Base-by-base conservation (phyloP, 176 grass and related monocot species). In the Ananas comosus region DNA sequence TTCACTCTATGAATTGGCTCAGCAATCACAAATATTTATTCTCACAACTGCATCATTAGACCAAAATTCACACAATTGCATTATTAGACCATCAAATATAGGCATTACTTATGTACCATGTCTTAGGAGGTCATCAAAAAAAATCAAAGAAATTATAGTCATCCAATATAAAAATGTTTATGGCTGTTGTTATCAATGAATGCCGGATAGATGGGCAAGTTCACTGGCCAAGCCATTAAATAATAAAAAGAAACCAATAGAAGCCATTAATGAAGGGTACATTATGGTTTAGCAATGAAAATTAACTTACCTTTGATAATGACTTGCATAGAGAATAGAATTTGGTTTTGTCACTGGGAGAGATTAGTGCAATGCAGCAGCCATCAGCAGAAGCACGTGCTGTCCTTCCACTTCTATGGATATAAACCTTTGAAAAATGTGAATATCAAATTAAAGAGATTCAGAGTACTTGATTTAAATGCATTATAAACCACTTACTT, bases 321-420 rank as follows among this genome's bases (percentile, higher is more conserved):
- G 88, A 96, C 63, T 83, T 96, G 78, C 88, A 96, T 71, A 91
- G 80, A 64, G 92, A 72, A 67, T 79, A 84, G 84, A 96, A 96
- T 68, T 91, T 91, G 18, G 88, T 72, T 74, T 96, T 96, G 76
- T 91, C 91, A 33, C 61, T 78, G 65, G 91, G 63, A 79, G 88
- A 86, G 51, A 96, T 88, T 53, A 96, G 73, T 48, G 88, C 85
- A 66, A 96, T 96, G 64, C 87, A 91, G 79, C 88, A 96, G 24
- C 91, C 91, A 82, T 85, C 78, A 79, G 86, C 72, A 70, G 77
- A 88, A 48, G 86, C 90, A 11, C 88, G 85, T 14, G 88, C 92
- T 75, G 92, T 91, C 63, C 88, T 96, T 78, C 91, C 92, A 91
- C 92, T 96, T 81, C 92, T 88, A 58, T 96, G 92, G 64, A 96